A percentile compares a stretch with the other conserved stretches of the same genome.
Evolutionary conservation across 2,329 filamentous ascomycete genomes (phyloP).

Genomic region (Aspergillus sojae): DNA sequence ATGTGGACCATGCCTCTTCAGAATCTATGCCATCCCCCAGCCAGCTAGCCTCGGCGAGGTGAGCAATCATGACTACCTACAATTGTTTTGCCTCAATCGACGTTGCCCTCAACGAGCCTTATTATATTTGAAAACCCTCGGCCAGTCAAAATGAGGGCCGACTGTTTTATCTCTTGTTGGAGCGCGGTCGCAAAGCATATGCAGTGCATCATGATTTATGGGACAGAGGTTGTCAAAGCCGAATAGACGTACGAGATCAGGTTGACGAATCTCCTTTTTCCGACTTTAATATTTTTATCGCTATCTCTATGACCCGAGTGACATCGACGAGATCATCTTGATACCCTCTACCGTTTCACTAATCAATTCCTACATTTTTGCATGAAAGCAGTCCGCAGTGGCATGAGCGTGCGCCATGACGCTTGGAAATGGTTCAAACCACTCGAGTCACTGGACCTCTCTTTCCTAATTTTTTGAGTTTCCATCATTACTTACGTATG

Average conservation of each 20-base stretch:
- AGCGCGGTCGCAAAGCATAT: constrained; percentile 13
- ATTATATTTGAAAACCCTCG: not conserved
- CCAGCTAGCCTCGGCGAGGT: constrained; percentile 13
- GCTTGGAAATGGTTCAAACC: not conserved
- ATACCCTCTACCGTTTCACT: constrained; percentile 33
- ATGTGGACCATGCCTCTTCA: constrained; percentile 32
- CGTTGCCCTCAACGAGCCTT: not conserved
- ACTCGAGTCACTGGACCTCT: not conserved
- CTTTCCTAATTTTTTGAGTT: not conserved
- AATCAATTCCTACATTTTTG: constrained; percentile 13
- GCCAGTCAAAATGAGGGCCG: not conserved
- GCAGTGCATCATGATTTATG: constrained; percentile 19
- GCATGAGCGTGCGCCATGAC: not conserved
- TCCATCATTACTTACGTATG: not conserved
- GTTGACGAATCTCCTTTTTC: constrained; percentile 13
- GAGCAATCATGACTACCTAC: not conserved
- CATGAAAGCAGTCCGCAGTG: constrained; percentile 2
- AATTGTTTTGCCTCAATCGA: not conserved
- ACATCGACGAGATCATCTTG: constrained; percentile 23
- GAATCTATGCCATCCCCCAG: constrained; percentile 34
- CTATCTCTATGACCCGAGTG: constrained; percentile 21
- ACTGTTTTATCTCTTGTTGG: not conserved
- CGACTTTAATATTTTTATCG: constrained; percentile 4
- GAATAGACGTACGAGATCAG: constrained; percentile 18
- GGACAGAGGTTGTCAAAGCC: constrained; percentile 9